Evolutionary conservation across 2,329 filamentous ascomycete species (phyloP).

Genomic region (Fusarium chaquense): DNA sequence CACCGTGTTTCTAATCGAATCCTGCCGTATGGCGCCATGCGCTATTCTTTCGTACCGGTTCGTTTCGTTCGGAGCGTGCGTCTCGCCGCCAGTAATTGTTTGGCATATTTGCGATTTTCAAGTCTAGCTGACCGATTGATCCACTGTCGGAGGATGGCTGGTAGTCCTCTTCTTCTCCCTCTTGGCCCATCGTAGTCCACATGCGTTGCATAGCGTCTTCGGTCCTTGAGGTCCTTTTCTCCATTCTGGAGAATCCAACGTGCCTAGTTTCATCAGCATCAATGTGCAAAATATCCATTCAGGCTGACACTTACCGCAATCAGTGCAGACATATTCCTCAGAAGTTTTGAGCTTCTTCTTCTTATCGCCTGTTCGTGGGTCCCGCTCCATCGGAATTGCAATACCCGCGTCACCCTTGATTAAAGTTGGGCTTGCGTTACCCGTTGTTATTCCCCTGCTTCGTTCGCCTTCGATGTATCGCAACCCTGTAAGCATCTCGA

Average conservation of each 20-base stretch:
- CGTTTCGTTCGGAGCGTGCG: background rate
- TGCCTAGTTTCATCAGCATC: constrained; percentile 62
- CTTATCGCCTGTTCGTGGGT: constrained; percentile 78
- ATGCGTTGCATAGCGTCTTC: constrained; percentile 96
- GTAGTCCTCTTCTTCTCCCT: constrained; percentile 78
- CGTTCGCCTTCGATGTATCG: constrained; percentile 90
- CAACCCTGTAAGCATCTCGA: constrained; percentile 92
- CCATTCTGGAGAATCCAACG: constrained; percentile 95
- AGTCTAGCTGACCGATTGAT: constrained; percentile 41
- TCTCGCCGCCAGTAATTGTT: background rate
- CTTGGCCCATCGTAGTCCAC: constrained; percentile 81
- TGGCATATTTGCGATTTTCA: background rate
- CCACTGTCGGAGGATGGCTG: constrained; percentile 37
- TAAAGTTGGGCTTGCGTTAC: constrained; percentile 81
- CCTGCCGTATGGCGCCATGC: background rate
- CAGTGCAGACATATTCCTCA: constrained; percentile 94
- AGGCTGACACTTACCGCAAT: constrained; percentile 75
- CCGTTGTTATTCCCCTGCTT: constrained; percentile 88
- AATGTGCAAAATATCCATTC: background rate
- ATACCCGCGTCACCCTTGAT: constrained; percentile 90
- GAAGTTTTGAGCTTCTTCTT: constrained; percentile 87
- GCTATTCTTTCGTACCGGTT: background rate
- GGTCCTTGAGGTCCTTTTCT: constrained; percentile 91
- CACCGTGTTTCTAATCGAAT: constrained; percentile 19
- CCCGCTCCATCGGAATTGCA: constrained; percentile 83